Conservation (phyloP, 2,329 filamentous ascomycete species). For the Juglanconis oblonga region DNA sequence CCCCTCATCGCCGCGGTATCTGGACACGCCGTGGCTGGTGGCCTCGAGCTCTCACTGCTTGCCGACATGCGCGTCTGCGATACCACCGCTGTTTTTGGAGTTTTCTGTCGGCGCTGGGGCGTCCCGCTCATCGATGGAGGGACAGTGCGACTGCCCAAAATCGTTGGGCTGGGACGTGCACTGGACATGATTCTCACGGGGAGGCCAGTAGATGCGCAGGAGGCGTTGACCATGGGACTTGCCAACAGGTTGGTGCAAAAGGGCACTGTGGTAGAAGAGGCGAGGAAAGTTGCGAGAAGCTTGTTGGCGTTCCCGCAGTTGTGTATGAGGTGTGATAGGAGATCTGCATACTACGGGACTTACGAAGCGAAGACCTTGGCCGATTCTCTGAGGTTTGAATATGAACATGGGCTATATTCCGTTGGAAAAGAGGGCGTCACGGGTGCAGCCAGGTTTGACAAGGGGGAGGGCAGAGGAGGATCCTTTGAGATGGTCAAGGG, state of each 20-base stretch:
- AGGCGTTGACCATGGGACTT: constrained; percentile 50
- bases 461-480: constrained; percentile 1
- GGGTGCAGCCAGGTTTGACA: constrained; percentile 1
- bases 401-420: constrained; percentile 38
- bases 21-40: constrained; percentile 52
- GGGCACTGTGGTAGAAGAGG: constrained; percentile 47
- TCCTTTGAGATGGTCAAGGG: neutral
- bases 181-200: constrained; percentile 58
- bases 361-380: constrained; percentile 46
- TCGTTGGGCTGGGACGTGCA: constrained; percentile 50
- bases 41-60: constrained; percentile 49
- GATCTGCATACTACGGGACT: constrained; percentile 45
- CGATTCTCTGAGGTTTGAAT: constrained; percentile 49
- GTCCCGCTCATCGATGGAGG: constrained; percentile 49
- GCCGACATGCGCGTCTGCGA: constrained; percentile 53
- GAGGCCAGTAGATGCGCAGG: constrained; percentile 42
- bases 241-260: constrained; percentile 50
- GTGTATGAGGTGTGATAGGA: constrained; percentile 50
- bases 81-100: constrained; percentile 50
- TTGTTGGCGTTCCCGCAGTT: constrained; percentile 48
- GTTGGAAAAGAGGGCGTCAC: constrained; percentile 39
- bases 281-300: constrained; percentile 42
- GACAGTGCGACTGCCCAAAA: constrained; percentile 48
- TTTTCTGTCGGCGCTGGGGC: constrained; percentile 53
- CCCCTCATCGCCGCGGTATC: constrained; percentile 50